A percentile compares a stretch with the other conserved stretches of the same genome.
Conservation (phyloP, 495 filamentous ascomycete genomes). For the Hyaloscypha finlandica region DNA sequence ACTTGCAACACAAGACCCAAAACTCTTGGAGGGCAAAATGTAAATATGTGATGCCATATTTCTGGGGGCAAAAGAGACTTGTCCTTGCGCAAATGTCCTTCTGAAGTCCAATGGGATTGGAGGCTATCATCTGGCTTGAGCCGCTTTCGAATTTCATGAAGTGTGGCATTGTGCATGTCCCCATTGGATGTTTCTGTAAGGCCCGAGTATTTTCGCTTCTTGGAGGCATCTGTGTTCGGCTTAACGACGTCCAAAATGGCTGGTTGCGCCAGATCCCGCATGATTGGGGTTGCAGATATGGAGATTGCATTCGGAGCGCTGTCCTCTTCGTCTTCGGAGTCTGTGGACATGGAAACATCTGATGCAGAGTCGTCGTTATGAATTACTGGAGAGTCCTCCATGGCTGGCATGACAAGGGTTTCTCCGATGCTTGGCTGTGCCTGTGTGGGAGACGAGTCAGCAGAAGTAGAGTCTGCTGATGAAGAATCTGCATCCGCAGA, state of each 20-base stretch:
- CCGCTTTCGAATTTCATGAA: constrained; percentile 26
- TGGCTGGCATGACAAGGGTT: neutral
- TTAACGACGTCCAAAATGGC: neutral
- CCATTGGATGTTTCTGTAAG: constrained; percentile 20
- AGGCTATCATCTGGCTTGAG: constrained; percentile 38
- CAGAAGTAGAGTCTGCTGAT: constrained; percentile 24
- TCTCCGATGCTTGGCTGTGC: neutral
- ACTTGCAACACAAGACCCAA: constrained; percentile 51
- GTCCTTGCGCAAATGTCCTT: constrained; percentile 30
- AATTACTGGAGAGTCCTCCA: constrained; percentile 5
- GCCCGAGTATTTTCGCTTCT: constrained; percentile 42
- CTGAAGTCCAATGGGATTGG: constrained; percentile 10
- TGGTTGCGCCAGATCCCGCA: neutral
- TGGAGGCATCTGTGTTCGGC: constrained; percentile 22
- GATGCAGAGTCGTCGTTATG: constrained; percentile 30
- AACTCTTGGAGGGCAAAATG: constrained; percentile 50
- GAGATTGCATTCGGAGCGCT: constrained; percentile 1
- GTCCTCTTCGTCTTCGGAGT: constrained; percentile 29
- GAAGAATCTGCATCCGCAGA: constrained; percentile 19
- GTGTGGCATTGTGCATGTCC: constrained; percentile 34
- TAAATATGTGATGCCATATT: constrained; percentile 59
- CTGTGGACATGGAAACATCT: constrained; percentile 34
- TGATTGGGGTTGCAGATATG: constrained; percentile 2
- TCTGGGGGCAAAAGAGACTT: constrained; percentile 49
- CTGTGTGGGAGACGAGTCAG: constrained; percentile 25